These are phyloP conservation scores for Trichoderma virens DNA, from an alignment of 495 filamentous ascomycete genomes.

Conservation along the genomic window DNA sequence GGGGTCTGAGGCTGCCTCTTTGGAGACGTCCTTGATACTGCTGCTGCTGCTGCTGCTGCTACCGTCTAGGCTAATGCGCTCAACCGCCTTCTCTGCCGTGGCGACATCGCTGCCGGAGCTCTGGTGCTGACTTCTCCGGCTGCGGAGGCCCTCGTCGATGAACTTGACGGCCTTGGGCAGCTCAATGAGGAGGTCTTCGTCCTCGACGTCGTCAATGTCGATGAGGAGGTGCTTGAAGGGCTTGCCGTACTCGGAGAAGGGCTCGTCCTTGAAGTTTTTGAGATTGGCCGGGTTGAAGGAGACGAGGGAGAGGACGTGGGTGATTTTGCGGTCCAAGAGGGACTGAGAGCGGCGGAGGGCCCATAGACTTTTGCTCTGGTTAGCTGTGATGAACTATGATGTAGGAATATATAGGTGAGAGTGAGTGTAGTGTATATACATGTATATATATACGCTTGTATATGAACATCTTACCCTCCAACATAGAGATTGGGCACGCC, in stretches of 20 bases:
- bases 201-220: slow-evolving; percentile 79
- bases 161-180: slow-evolving; percentile 70
- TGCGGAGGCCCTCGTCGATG: slow-evolving; percentile 63
- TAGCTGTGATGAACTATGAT: slow-evolving; percentile 3
- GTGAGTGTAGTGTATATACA: no score
- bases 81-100: not conserved
- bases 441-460: not conserved
- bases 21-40: not conserved
- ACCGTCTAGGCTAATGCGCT: not conserved
- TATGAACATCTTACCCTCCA: slow-evolving; percentile 58
- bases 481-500: slow-evolving; percentile 73
- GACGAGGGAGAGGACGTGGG: slow-evolving; percentile 83
- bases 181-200: slow-evolving; percentile 76
- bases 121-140: slow-evolving; percentile 11
- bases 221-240: slow-evolving; percentile 65
- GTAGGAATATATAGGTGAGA: not conserved
- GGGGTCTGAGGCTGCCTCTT: not conserved
- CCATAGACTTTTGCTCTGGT: slow-evolving; percentile 53
- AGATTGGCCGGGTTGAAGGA: slow-evolving; percentile 46
- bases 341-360: slow-evolving; percentile 59
- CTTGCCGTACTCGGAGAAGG: slow-evolving; percentile 32
- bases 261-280: slow-evolving; percentile 29
- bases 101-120: not conserved
- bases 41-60: not conserved
- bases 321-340: slow-evolving; percentile 66